Evolutionary conservation across 148 eudicot genomes (phyloP), one percentile per base, ranked within the genome.

Genomic region (Silene latifolia): DNA sequence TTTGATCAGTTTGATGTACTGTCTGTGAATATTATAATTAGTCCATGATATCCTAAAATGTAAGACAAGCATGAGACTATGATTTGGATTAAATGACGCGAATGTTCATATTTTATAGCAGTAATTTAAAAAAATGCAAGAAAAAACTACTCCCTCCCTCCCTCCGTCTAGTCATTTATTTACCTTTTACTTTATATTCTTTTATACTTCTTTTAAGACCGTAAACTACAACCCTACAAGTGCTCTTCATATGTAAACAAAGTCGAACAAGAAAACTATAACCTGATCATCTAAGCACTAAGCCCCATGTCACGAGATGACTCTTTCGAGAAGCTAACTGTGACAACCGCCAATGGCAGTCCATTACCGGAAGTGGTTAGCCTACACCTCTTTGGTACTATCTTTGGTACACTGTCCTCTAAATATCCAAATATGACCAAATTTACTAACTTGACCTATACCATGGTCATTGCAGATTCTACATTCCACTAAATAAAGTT

Each of bases 401-500:
- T 65, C 44, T 71, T 44, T 14, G 67, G 76, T 53, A 61, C 44
- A 11, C 48, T 24, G 51, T 56, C 62, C 59, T 17, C 29, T 21
- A 73, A 73, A 46, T 69, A 32, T 60, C 64, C 61, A 20, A 80
- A 81, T 82, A 75, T 82, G 80, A 70, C 73, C 78, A 72, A 70
- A 63, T 80, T 75, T 82, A 81, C 82, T 72, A 71, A 63, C 63
- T 73, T 81, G n/a, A 81, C 82, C 84, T 78, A 68, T 60, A 15
- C 63, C 63, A 73, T 35, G 73, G 69, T 79, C 29, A 82, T 78
- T 79, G 83, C 80, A 78, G 85, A 89, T 79, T 84, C 78, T 73
- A 53, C 76, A 83, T 78, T 82, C 93, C 89, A 87, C 78, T 83
- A 68, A 21, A 58, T 72, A 74, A 66, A 82, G 80, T 76, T 72